phyloP scores from a whole-genome alignment of 345 rosid species.

The Sisymbrium altissimum region DNA sequence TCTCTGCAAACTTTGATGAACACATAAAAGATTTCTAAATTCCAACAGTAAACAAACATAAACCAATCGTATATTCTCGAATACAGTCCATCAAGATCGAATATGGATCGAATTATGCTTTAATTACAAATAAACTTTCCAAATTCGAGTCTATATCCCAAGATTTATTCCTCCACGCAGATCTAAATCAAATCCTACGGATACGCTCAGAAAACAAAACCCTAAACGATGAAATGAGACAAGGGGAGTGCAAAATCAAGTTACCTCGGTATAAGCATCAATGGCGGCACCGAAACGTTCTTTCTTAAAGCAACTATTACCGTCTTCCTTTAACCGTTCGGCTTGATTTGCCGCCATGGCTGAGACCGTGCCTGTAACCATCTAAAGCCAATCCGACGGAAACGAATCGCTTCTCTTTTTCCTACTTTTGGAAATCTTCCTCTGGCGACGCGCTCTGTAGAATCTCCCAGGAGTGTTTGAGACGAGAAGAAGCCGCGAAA shows the following conservation, averaged over 20 bases:
- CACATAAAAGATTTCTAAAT: background rate
- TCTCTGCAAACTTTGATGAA: background rate
- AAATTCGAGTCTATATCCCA: background rate
- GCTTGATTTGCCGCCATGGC: conserved; percentile 58
- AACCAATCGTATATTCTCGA: background rate
- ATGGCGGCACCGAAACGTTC: conserved; percentile 83
- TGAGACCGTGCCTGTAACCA: conserved; percentile 38
- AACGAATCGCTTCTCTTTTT: background rate
- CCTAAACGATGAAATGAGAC: background rate
- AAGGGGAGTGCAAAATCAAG: background rate
- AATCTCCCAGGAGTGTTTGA: conserved; percentile 4
- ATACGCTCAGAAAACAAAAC: background rate
- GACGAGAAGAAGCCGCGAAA: conserved; percentile 31
- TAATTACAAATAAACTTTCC: background rate
- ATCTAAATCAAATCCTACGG: conserved; percentile 4
- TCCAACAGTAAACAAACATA: background rate
- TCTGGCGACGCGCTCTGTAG: background rate
- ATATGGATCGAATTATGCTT: background rate
- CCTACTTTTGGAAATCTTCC: background rate
- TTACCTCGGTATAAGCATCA: conserved; percentile 91
- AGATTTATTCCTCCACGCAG: background rate
- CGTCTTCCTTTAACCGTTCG: conserved; percentile 58
- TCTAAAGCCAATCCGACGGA: background rate
- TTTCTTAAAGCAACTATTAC: conserved; percentile 56
- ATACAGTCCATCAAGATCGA: background rate